Conservation (phyloP, 2,329 filamentous ascomycete genomes). For the Monilinia fructigena region DNA sequence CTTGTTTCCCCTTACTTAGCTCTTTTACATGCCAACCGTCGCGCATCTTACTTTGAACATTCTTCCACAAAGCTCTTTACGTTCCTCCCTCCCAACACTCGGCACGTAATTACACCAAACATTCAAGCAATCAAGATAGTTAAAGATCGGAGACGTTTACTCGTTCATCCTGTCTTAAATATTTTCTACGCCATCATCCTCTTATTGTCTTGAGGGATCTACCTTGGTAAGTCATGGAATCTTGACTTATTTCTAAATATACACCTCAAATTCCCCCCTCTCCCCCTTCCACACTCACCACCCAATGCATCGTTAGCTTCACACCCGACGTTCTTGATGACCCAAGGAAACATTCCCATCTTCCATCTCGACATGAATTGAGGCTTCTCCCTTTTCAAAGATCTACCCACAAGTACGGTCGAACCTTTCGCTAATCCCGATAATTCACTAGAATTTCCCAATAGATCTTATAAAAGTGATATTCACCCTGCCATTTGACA, state of each 20-base stretch:
- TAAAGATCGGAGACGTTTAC: constrained; percentile 42
- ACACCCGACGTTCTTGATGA: constrained; percentile 4
- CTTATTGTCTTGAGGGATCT: constrained; percentile 26
- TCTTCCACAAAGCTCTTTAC: constrained; percentile 23
- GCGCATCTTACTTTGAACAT: constrained; percentile 30
- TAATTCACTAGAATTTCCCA: constrained; percentile 19
- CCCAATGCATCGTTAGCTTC: constrained; percentile 27
- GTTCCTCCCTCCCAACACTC: constrained; percentile 34
- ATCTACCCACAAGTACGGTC: constrained; percentile 7
- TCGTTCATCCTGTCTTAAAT: constrained; percentile 40
- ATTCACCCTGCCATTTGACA: constrained; percentile 28
- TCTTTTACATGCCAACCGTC: constrained; percentile 40
- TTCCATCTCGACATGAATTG: constrained; percentile 6
- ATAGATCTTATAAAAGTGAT: constrained; percentile 23
- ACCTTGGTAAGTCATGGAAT: constrained; percentile 22
- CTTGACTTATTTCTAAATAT: neutral
- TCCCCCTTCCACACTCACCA: constrained; percentile 22
- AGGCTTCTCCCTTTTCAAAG: constrained; percentile 10
- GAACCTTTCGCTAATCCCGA: constrained; percentile 20
- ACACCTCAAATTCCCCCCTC: neutral
- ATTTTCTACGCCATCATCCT: constrained; percentile 9
- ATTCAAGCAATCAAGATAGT: constrained; percentile 24
- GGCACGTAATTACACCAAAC: constrained; percentile 31
- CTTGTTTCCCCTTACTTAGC: constrained; percentile 33
- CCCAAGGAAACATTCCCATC: constrained; percentile 27